phyloP scores from a whole-genome alignment of 306 rosid genomes.

The Gastrolobium villosum region DNA sequence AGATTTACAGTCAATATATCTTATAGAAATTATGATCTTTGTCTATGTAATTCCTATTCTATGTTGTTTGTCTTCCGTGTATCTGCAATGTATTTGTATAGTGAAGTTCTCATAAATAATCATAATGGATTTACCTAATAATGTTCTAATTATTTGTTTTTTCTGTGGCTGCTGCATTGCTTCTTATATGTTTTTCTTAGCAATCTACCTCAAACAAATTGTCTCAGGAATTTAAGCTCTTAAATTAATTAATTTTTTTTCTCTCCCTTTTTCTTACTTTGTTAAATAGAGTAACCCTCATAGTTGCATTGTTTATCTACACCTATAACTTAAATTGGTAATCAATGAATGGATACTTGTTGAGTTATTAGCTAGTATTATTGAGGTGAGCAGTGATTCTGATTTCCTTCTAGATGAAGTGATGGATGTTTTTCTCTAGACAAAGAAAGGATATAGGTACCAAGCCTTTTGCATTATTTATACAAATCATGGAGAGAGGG shows the following conservation, averaged over 20 bases:
- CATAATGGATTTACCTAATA: conserved; percentile 32
- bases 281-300: background rate
- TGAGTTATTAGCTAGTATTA: conserved; percentile 1
- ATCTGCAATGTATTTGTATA: conserved; percentile 33
- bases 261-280: background rate
- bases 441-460: background rate
- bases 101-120: conserved; percentile 13
- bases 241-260: background rate
- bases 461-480: background rate
- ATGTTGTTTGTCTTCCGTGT: conserved; percentile 28
- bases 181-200: conserved; percentile 5
- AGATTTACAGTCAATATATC: conserved; percentile 3
- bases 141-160: conserved; percentile 19
- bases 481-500: background rate
- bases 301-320: background rate
- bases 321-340: conserved; percentile 1
- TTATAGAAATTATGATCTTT: conserved; percentile 40
- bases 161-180: conserved; percentile 25
- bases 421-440: background rate
- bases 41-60: conserved; percentile 43
- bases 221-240: background rate
- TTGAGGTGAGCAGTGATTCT: conserved; percentile 8
- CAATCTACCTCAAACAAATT: conserved; percentile 2
- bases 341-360: conserved; percentile 9
- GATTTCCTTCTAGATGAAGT: background rate